Percentiles rank a stretch among this genome's conserved stretches.
Evolutionary conservation across 2,329 filamentous ascomycete genomes (phyloP).

Genomic region (Aspergillus melleus): DNA sequence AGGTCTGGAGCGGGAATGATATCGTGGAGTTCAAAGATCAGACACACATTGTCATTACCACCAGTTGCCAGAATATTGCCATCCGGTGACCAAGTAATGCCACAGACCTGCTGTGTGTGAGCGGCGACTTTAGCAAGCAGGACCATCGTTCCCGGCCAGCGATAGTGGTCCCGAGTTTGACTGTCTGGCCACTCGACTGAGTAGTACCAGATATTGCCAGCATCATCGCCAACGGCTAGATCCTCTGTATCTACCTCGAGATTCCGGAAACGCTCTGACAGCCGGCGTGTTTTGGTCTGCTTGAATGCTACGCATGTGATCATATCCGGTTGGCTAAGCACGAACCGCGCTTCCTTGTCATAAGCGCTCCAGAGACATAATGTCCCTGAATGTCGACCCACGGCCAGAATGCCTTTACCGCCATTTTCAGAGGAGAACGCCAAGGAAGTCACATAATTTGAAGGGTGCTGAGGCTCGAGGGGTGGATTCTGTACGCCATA

Average conservation of each 20-base stretch:
- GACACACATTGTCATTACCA: constrained; percentile 88
- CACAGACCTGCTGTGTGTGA: constrained; percentile 89
- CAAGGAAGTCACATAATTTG: constrained; percentile 74
- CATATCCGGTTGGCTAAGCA: constrained; percentile 68
- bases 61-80: constrained; percentile 80
- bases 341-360: constrained; percentile 66
- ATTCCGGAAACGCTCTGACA: constrained; percentile 50
- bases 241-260: constrained; percentile 71
- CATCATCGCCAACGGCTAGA: constrained; percentile 80
- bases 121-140: constrained; percentile 74
- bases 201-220: constrained; percentile 83
- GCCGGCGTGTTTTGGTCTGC: constrained; percentile 57
- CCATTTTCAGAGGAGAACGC: constrained; percentile 82
- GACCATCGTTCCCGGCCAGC: constrained; percentile 76
- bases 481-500: constrained; percentile 63
- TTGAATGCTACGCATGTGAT: constrained; percentile 82
- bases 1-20: constrained; percentile 41
- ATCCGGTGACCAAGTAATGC: constrained; percentile 80
- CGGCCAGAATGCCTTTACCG: constrained; percentile 76
- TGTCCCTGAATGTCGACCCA: constrained; percentile 75
- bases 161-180: constrained; percentile 62
- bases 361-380: constrained; percentile 76
- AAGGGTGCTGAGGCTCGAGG: constrained; percentile 50
- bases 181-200: constrained; percentile 75
- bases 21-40: constrained; percentile 70